Base-by-base conservation (phyloP, 176 grass and related monocot genomes). In the Alopecurus myosuroides region DNA sequence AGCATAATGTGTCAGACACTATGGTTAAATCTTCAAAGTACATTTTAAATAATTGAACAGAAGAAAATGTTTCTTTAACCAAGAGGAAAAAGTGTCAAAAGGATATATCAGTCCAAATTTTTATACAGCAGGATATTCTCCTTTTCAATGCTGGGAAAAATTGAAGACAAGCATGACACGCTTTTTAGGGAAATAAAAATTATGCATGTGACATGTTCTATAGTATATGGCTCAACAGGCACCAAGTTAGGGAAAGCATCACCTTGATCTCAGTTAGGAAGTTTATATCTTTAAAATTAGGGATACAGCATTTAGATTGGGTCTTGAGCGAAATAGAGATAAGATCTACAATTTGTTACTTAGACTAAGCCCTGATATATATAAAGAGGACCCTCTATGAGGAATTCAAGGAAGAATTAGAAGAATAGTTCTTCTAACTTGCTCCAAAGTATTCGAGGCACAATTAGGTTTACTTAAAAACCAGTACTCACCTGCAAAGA, bases 401-500 rank as follows among this genome's bases (percentile, higher is more conserved):
- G 37, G 37, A 71, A 40, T 23, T 71, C 68, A 26, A 13, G 68
- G 39, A 71, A 71, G 3, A 44, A 71, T 13, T 71, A 71, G 17
- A 65, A 65, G 67, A 71, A 71, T 44, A 44, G 39, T 44, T 70
- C 40, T 14, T 70, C 37, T 41, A 25, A 15, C 37, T 70, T 70
- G 67, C 37, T 37, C 19, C 37, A 39, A n/a, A n/a, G n/a, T n/a
- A n/a, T n/a, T n/a, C n/a, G n/a, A n/a, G n/a, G n/a, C n/a, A n/a
- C n/a, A n/a, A n/a, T n/a, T n/a, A n/a, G n/a, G n/a, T n/a, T n/a
- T n/a, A n/a, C n/a, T n/a, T n/a, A n/a, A 94, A 94, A 41, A 92
- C 77, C 40, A 94, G 36, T 68, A 94, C 93, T 31, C 90, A 79
- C 93, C 93, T 94, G 79, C 40, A 1, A 88, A 14, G 25, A 88